Evolutionary conservation across 1,284 basidiomycete genomes (phyloP).

Genomic region (Tilletia horrida): DNA sequence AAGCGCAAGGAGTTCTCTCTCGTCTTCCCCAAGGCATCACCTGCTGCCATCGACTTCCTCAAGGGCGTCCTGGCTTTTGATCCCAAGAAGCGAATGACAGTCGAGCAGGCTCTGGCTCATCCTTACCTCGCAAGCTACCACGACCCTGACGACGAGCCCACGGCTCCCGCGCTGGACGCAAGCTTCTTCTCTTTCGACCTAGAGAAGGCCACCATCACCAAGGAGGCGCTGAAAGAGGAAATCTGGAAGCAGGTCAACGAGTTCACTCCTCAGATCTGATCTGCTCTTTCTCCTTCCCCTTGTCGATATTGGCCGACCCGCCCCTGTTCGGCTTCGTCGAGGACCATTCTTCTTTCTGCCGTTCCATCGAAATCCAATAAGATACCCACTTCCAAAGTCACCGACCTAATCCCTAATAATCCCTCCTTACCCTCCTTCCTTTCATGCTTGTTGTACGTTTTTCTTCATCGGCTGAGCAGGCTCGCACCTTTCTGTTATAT

Average conservation of each 20-base stretch:
- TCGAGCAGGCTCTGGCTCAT: slow-evolving; percentile 49
- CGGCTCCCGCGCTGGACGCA: slow-evolving; percentile 36
- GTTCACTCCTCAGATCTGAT: slow-evolving; percentile 33
- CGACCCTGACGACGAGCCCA: slow-evolving; percentile 48
- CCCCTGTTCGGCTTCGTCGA: background rate
- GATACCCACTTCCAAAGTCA: background rate
- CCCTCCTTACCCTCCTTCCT: background rate
- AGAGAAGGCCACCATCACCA: slow-evolving; percentile 36
- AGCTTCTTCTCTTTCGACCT: slow-evolving; percentile 48
- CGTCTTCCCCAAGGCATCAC: slow-evolving; percentile 29
- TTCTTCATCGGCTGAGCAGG: too few relatives aligned
- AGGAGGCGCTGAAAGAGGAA: slow-evolving; percentile 42
- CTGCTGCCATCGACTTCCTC: slow-evolving; percentile 79
- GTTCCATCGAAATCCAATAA: background rate
- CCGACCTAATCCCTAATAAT: background rate
- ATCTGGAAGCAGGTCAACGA: slow-evolving; percentile 46
- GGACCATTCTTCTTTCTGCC: background rate
- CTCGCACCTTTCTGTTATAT: too few relatives aligned
- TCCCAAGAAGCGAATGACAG: slow-evolving; percentile 46
- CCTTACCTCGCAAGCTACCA: slow-evolving; percentile 51
- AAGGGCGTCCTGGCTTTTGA: slow-evolving; percentile 75
- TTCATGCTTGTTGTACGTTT: too few relatives aligned
- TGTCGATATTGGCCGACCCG: too few relatives aligned
- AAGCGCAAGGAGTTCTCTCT: slow-evolving; percentile 59
- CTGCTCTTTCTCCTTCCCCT: background rate